Evolutionary conservation across 495 filamentous ascomycete species (phyloP), one percentile per base, ranked within the genome.

Genomic region (Hyaloscypha variabilis): DNA sequence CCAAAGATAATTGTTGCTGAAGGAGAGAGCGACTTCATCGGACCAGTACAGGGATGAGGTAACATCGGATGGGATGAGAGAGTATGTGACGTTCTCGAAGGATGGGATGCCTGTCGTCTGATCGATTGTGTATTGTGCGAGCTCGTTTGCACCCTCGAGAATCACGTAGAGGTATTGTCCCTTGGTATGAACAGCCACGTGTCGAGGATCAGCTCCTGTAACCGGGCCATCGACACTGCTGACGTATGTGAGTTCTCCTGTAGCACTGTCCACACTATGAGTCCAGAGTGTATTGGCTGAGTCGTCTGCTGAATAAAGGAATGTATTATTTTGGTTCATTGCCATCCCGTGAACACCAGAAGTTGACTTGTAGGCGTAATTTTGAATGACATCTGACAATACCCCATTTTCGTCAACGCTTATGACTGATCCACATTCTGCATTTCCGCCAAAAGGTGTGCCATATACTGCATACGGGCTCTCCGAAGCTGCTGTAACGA

Each of bases 291-390:
- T 54, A 59, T 78, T 75, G 6, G 66, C 73, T 14, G 21, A 68
- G 53, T 74, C 64, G 56, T 79, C 78, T 19, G 78, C 74, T 13
- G 75, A 74, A 57, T 75, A 73, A 30, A 79, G 54, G 54, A 73
- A 69, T 11, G 64, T 55, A 24, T 67, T 67, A 51, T 62, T 46
- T 6, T 53, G 17, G 19, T 64, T 68, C 36, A 80, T 65, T 3
- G 74, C 73, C n/a, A 74, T 66, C 1, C 77, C 78, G 42, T 77
- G 76, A 19, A 78, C 67, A 17, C 70, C 76, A 1, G 74, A 76
- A 10, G 59, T 65, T 26, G 64, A 59, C 6, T 52, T 49, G 56
- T 77, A 79, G 21, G 59, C 52, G 64, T 71, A 77, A 17, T 69
- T 65, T 53, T 70, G 67, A 31, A 74, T 63, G 8, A 74, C 64